A percentile compares a stretch with the other conserved stretches of the same genome.
Evolutionary conservation across 768 basidiomycete genomes (phyloP).

Genomic region (Collybia sordida): DNA sequence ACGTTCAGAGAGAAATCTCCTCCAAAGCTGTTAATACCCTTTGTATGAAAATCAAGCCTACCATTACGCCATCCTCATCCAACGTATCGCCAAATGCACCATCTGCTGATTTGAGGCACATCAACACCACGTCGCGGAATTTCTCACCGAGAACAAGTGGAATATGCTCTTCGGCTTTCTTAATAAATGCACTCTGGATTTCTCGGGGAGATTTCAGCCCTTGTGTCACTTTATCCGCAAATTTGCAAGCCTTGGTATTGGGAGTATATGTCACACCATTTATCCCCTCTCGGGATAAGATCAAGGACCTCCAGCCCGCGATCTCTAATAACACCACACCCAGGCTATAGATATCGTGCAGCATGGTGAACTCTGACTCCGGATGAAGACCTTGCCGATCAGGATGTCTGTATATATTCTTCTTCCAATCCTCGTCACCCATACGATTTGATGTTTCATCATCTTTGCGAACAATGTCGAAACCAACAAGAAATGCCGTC

Average conservation of each 20-base stretch:
- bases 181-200: not conserved
- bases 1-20: not conserved
- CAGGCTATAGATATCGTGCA: slow-evolving; percentile 6
- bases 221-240: not conserved
- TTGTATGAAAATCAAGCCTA: slow-evolving; percentile 6
- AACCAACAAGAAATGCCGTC: slow-evolving; percentile 3
- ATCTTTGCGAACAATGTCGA: slow-evolving; percentile 4
- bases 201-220: not conserved
- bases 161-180: slow-evolving; percentile 5
- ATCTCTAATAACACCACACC: slow-evolving; percentile 4
- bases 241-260: slow-evolving; percentile 1
- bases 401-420: slow-evolving; percentile 6
- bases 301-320: slow-evolving; percentile 3
- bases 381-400: slow-evolving; percentile 5
- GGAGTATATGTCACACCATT: slow-evolving; percentile 1
- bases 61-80: slow-evolving; percentile 5
- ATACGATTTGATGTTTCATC: slow-evolving; percentile 2
- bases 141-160: slow-evolving; percentile 5
- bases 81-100: not conserved
- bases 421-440: slow-evolving; percentile 6
- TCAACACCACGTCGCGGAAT: slow-evolving; percentile 3
- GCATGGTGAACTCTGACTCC: slow-evolving; percentile 5
- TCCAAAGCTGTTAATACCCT: slow-evolving; percentile 3
- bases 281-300: not conserved
- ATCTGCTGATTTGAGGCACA: slow-evolving; percentile 2